A percentile compares a stretch with the other conserved stretches of the same genome.
Conservation (phyloP, 1,284 basidiomycete genomes). For the Ceratobasidium sp. region DNA sequence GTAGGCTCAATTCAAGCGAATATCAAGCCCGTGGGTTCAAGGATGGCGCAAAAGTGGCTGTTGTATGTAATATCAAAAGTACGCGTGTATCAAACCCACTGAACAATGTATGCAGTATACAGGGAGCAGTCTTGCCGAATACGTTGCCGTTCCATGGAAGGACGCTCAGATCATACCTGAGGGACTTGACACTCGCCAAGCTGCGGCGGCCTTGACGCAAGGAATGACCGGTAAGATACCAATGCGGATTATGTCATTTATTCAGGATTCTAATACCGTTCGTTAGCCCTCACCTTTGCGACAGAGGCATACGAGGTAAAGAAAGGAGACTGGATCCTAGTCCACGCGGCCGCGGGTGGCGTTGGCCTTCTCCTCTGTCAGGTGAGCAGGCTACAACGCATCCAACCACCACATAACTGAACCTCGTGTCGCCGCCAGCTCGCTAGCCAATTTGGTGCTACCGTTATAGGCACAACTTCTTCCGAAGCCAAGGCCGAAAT, state of each 20-base stretch:
- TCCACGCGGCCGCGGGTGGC: conserved; percentile 90
- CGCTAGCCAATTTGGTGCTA: conserved; percentile 68
- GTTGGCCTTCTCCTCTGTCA: conserved; percentile 60
- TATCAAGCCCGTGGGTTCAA: conserved; percentile 42
- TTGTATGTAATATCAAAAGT: conserved; percentile 53
- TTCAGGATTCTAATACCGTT: not conserved
- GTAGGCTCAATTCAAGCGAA: conserved; percentile 37
- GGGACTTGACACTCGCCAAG: conserved; percentile 66
- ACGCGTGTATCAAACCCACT: not conserved
- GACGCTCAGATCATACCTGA: conserved; percentile 67
- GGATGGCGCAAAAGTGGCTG: conserved; percentile 53
- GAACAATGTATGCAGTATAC: conserved; percentile 52
- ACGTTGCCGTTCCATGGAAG: conserved; percentile 70
- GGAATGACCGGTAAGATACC: conserved; percentile 64
- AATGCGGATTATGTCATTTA: not conserved
- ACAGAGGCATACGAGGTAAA: conserved; percentile 86
- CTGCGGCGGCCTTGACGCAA: conserved; percentile 74
- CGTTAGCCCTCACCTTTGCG: conserved; percentile 69
- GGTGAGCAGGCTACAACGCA: conserved; percentile 44
- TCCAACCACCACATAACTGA: conserved; percentile 19
- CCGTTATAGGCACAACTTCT: conserved; percentile 94
- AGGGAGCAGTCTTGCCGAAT: conserved; percentile 74
- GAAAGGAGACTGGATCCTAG: conserved; percentile 72
- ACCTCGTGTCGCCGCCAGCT: conserved; percentile 61
- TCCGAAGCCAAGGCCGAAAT: conserved; percentile 82